phyloP scores from a whole-genome alignment of 768 basidiomycete genomes.

The Neoboletus magnificus region DNA sequence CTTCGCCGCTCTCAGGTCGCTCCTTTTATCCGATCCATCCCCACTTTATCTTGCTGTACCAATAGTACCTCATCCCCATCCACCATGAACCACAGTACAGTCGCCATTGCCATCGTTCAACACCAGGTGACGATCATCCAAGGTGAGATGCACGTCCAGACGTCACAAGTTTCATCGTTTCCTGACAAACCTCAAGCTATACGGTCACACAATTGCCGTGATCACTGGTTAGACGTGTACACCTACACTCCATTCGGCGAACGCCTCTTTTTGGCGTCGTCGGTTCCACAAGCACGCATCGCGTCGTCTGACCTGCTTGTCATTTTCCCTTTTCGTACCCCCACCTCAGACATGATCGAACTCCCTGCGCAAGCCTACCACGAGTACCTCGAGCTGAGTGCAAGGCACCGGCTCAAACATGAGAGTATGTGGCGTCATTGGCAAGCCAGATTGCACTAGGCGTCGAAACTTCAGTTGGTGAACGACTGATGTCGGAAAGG shows the following conservation, averaged over 20 bases:
- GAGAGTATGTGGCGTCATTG: conserved; percentile 59
- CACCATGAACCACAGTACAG: conserved; percentile 50
- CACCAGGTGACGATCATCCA: conserved; percentile 67
- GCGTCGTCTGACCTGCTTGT: conserved; percentile 54
- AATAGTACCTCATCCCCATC: neutral
- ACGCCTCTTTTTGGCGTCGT: conserved; percentile 60
- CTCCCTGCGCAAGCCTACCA: conserved; percentile 57
- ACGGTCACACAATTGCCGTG: conserved; percentile 51
- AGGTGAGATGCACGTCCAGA: conserved; percentile 38
- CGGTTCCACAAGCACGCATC: conserved; percentile 62
- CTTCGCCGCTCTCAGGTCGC: neutral
- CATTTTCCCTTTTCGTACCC: conserved; percentile 41
- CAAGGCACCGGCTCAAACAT: conserved; percentile 50
- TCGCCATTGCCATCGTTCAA: conserved; percentile 68
- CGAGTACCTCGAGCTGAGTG: conserved; percentile 53
- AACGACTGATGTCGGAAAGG: neutral
- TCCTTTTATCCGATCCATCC: neutral
- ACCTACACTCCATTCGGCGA: conserved; percentile 63
- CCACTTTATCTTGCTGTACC: conserved; percentile 16
- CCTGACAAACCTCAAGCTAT: conserved; percentile 39
- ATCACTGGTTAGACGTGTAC: conserved; percentile 63
- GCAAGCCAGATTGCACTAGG: conserved; percentile 30
- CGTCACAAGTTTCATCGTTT: neutral
- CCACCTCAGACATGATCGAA: conserved; percentile 56
- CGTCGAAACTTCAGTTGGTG: neutral